Evolutionary conservation across 2,329 filamentous ascomycete species (phyloP).

Genomic region (Aspergillus oerlinghausenensis): DNA sequence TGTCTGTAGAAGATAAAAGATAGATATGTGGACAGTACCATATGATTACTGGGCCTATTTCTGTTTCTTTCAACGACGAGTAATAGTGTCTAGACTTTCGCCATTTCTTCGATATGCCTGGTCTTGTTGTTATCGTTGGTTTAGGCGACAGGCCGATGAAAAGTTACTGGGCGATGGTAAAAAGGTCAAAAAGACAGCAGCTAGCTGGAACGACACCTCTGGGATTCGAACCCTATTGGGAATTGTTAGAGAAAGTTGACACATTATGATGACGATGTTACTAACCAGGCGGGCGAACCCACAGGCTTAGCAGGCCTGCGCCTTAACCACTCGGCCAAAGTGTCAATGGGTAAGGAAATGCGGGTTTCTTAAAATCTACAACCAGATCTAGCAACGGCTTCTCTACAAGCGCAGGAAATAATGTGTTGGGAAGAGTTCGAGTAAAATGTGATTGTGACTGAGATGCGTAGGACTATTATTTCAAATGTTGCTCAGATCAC

Average conservation of each 20-base stretch:
- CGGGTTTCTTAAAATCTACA: background rate
- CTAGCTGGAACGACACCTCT: background rate
- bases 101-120: no score
- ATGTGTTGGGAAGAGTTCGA: background rate
- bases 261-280: no score
- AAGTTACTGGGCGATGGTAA: background rate
- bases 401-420: background rate
- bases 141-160: no score
- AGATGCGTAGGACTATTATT: no score
- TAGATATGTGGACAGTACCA: background rate
- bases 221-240: background rate
- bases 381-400: no score
- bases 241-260: no score
- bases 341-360: background rate
- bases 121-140: no score
- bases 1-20: background rate
- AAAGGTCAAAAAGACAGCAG: background rate
- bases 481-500: no score
- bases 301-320: background rate
- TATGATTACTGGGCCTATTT: no score
- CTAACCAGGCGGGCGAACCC: background rate
- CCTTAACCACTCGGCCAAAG: background rate
- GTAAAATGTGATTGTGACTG: no score
- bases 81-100: no score
- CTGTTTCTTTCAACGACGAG: no score